Conservation (phyloP, 2,329 filamentous ascomycete genomes). For the Cyclaneusma minus region DNA sequence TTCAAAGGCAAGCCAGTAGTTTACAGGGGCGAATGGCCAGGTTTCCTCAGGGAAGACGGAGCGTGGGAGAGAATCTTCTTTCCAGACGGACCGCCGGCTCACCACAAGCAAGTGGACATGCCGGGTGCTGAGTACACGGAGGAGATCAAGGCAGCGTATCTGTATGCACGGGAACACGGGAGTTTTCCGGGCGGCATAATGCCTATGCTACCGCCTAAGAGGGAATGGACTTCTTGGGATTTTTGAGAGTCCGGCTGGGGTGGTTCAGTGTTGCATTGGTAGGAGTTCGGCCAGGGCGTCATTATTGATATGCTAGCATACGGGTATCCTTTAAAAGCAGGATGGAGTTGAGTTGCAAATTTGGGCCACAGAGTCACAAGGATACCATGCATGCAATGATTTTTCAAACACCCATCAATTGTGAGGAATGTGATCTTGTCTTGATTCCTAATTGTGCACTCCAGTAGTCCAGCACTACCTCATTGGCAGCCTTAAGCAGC, state of each 20-base stretch:
- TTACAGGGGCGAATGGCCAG: conserved; percentile 38
- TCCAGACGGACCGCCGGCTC: conserved; percentile 50
- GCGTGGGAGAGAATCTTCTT: conserved; percentile 55
- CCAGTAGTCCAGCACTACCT: no score
- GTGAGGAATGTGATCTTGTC: no score
- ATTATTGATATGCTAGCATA: no score
- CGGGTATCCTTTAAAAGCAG: no score
- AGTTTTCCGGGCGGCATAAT: conserved; percentile 55
- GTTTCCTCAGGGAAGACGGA: conserved; percentile 33
- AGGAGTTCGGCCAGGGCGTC: no score
- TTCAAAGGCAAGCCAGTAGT: conserved; percentile 51
- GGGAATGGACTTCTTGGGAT: conserved; percentile 61
- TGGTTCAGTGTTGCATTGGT: no score
- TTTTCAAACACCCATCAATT: no score
- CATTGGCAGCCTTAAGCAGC: conserved; percentile 70
- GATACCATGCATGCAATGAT: no score
- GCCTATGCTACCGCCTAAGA: conserved; percentile 62
- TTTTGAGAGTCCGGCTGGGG: conserved; percentile 30
- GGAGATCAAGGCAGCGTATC: conserved; percentile 46
- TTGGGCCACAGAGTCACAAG: no score
- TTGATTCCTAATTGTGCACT: no score
- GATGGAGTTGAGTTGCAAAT: no score
- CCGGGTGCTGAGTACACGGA: conserved; percentile 41
- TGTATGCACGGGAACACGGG: conserved; percentile 46
- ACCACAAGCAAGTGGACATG: conserved; percentile 47